Percentiles rank a stretch among this genome's conserved stretches.
Conservation (phyloP, 108 stramenopile genomes). For the Cylindrotheca closterium region DNA sequence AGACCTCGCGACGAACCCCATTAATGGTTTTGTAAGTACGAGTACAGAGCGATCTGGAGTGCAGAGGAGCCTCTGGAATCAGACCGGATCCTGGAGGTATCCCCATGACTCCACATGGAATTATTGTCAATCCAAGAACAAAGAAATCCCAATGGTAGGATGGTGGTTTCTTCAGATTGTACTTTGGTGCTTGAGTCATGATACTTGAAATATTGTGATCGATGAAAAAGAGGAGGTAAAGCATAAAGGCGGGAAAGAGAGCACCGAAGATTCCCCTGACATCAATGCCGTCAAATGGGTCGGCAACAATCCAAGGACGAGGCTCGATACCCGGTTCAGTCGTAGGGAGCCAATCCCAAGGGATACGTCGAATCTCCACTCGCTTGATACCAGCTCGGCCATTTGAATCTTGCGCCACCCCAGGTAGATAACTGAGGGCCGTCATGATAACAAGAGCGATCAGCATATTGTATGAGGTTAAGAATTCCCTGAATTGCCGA, state of each 20-base stretch:
- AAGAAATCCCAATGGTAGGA: slow-evolving; percentile 73
- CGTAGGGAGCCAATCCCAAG: slow-evolving; percentile 60
- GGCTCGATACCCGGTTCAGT: neutral
- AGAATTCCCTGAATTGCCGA: slow-evolving; percentile 26
- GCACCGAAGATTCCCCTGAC: slow-evolving; percentile 45
- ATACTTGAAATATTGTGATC: slow-evolving; percentile 66
- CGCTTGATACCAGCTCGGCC: slow-evolving; percentile 26
- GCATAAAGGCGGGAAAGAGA: slow-evolving; percentile 56
- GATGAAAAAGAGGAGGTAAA: slow-evolving; percentile 60
- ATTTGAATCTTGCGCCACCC: slow-evolving; percentile 30
- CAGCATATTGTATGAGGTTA: slow-evolving; percentile 51
- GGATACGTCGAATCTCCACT: slow-evolving; percentile 25
- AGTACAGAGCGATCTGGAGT: slow-evolving; percentile 44
- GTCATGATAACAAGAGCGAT: slow-evolving; percentile 46
- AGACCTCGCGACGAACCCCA: slow-evolving; percentile 46
- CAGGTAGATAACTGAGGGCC: slow-evolving; percentile 47
- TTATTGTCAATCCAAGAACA: slow-evolving; percentile 52
- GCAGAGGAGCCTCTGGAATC: slow-evolving; percentile 66
- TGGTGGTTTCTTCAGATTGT: slow-evolving; percentile 49
- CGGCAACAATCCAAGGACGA: slow-evolving; percentile 41
- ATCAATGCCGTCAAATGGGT: slow-evolving; percentile 40
- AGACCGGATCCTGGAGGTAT: slow-evolving; percentile 57
- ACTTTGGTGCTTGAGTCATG: slow-evolving; percentile 48
- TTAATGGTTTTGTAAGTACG: slow-evolving; percentile 29
- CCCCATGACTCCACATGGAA: slow-evolving; percentile 55